phyloP scores from a whole-genome alignment of 2,329 filamentous ascomycete species.

The Phoma sp. region DNA sequence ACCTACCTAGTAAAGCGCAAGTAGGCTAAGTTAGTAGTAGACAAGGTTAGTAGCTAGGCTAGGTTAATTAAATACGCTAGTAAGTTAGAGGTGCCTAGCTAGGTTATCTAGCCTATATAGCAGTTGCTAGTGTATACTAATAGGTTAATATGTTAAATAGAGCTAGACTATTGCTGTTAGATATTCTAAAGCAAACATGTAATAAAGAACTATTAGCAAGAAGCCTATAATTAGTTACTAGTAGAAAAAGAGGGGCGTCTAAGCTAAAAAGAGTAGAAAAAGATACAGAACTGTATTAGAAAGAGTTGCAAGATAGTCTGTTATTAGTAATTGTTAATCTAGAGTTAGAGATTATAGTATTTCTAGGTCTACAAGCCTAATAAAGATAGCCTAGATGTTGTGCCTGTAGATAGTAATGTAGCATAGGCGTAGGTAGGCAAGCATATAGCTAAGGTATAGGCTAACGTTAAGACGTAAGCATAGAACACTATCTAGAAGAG shows the following conservation, averaged over 20 bases:
- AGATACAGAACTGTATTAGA: background rate
- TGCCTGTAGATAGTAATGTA: too few species aligned
- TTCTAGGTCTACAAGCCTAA: too few species aligned
- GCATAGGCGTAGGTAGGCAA: too few species aligned
- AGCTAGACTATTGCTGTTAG: background rate
- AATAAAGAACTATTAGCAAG: constrained; percentile 10
- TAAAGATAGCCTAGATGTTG: too few species aligned
- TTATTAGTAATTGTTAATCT: constrained; percentile 2
- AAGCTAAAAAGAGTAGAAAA: background rate
- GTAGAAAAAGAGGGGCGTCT: background rate
- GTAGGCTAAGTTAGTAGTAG: background rate
- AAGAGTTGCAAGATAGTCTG: background rate
- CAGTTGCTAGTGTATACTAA: background rate
- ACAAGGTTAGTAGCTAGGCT: background rate
- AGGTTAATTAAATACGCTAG: constrained; percentile 4
- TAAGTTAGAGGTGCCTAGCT: background rate
- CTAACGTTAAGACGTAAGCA: background rate
- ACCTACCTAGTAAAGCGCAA: too few species aligned
- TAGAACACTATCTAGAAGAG: background rate
- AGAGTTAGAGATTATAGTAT: background rate
- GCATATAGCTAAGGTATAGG: background rate
- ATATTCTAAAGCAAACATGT: background rate
- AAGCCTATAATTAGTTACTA: constrained; percentile 1
- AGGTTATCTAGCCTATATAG: background rate
- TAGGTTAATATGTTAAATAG: constrained; percentile 2